Evolutionary conservation across 805 yeast species (phyloP), one percentile per base, ranked within the genome.

Genomic region (Candida namnaoensis): DNA sequence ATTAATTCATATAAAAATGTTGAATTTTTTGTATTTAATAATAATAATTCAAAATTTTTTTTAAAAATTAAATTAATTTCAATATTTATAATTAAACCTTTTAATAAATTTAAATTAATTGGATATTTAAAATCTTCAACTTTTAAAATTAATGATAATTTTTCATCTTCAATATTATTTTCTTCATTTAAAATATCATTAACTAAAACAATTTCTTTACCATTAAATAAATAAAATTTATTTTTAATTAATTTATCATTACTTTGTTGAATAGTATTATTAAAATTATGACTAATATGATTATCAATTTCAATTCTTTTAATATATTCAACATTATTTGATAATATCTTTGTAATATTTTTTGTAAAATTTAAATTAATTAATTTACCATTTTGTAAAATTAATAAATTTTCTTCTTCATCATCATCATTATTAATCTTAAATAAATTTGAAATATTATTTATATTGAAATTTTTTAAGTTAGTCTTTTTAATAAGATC

Each of bases 1-100:
- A 74, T 62, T 48, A 74, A 60, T 34, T 70, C 65, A 52, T 71
- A 71, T 14, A 74, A 49, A 28, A 73, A 64, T 38, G 71, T 57
- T 40, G 70, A 68, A 34, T 64, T 66, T 34, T 65, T 61, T 4
- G 64, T 49, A 19, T 53, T 52, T 32, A 64, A 52, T 38, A 60
- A 64, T 32, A 70, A 48, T 7, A 64, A 41, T 32, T 66, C 54
- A 24, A 58, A 60, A 40, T 48, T 47, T 41, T 57, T 63, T 39
- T 53, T 51, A 15, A 41, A 53, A 3, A 57, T 41, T 0, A 64
- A 47, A 9, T 57, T 52, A 40, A 57, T 64, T 38, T 70, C 74
- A 26, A 74, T 44, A 1, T 76, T 74, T 32, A 65, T 53, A n/a
- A 70, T 56, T 30, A 69, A 53, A 1, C 73, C 65, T 27, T 56